phyloP scores from a whole-genome alignment of 139 green algal genomes.

The Prasinococcaceae sp. region DNA sequence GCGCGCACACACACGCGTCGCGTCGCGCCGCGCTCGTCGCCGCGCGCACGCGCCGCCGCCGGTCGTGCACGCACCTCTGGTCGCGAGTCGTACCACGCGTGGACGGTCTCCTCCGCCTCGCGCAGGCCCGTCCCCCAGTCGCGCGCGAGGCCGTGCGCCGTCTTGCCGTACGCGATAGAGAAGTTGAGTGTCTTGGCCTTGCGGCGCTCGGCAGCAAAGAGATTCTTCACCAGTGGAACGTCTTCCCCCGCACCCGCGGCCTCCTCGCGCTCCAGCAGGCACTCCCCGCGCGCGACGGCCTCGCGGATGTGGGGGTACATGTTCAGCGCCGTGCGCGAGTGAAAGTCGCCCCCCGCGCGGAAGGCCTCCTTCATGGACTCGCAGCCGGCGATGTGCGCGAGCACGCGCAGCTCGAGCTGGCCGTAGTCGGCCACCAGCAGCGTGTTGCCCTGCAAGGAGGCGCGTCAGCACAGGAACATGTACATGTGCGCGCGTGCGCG shows the following conservation, averaged over 20 bases:
- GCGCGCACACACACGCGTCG: too few relatives aligned
- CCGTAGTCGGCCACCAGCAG: conserved; percentile 93
- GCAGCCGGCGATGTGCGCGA: conserved; percentile 88
- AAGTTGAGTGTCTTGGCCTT: conserved; percentile 97
- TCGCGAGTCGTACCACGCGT: conserved; percentile 62
- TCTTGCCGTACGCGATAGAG: conserved; percentile 97
- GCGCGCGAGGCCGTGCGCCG: conserved; percentile 74
- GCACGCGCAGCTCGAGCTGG: conserved; percentile 92
- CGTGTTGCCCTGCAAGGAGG: conserved; percentile 47
- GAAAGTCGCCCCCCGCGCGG: conserved; percentile 84
- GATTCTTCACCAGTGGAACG: conserved; percentile 60
- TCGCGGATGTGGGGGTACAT: conserved; percentile 95
- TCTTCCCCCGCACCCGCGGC: not conserved
- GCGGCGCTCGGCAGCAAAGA: conserved; percentile 42
- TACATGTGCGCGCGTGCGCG: too few relatives aligned
- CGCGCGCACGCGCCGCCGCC: too few relatives aligned
- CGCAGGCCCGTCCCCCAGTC: conserved; percentile 68
- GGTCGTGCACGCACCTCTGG: conserved; percentile 61
- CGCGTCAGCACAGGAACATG: too few relatives aligned
- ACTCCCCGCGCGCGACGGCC: conserved; percentile 49
- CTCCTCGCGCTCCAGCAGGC: conserved; percentile 31
- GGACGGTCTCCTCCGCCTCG: conserved; percentile 78
- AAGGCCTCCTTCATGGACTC: conserved; percentile 78
- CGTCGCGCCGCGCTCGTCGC: too few relatives aligned
- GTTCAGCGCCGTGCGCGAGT: conserved; percentile 76